These are phyloP conservation scores for Trypanosoma cruzi DNA, from an alignment of 208 protist species.

Conservation along the genomic window DNA sequence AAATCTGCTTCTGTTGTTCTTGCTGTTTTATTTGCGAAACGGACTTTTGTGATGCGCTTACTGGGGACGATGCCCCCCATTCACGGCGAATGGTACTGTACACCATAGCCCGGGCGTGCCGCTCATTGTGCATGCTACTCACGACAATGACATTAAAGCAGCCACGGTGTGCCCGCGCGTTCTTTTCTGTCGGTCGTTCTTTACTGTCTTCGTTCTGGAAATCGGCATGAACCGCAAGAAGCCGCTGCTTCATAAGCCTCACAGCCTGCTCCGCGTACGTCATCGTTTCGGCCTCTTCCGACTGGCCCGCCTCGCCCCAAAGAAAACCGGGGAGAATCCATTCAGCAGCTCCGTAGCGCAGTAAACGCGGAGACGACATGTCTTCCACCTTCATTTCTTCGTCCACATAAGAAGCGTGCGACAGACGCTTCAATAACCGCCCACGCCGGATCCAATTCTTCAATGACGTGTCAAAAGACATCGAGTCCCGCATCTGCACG, in stretches of 20 bases:
- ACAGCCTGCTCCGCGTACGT: neutral
- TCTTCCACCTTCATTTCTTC: neutral
- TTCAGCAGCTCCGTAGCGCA: constrained; percentile 20
- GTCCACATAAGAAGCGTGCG: neutral
- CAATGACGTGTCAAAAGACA: constrained; percentile 19
- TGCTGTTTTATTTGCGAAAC: neutral
- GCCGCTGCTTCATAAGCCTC: neutral
- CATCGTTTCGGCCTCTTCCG: no score
- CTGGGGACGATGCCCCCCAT: neutral
- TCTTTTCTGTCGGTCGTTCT: neutral
- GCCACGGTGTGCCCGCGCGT: neutral
- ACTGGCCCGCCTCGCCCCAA: constrained; percentile 2
- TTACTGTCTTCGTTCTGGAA: neutral
- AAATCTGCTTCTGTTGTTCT: neutral
- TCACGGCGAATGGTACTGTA: constrained; percentile 4
- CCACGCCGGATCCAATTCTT: constrained; percentile 22
- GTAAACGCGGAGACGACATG: constrained; percentile 14
- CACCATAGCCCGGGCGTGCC: constrained; percentile 7
- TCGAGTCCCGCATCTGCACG: constrained; percentile 26
- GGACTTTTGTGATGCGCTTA: neutral
- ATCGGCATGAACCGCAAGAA: constrained; percentile 3
- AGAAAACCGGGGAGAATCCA: constrained; percentile 32
- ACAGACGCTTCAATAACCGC: constrained; percentile 5
- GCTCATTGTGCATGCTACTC: constrained; percentile 25
- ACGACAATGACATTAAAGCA: constrained; percentile 27